Base-by-base conservation (phyloP, 2,329 filamentous ascomycete species). In the Zasmidium citrigriseum region DNA sequence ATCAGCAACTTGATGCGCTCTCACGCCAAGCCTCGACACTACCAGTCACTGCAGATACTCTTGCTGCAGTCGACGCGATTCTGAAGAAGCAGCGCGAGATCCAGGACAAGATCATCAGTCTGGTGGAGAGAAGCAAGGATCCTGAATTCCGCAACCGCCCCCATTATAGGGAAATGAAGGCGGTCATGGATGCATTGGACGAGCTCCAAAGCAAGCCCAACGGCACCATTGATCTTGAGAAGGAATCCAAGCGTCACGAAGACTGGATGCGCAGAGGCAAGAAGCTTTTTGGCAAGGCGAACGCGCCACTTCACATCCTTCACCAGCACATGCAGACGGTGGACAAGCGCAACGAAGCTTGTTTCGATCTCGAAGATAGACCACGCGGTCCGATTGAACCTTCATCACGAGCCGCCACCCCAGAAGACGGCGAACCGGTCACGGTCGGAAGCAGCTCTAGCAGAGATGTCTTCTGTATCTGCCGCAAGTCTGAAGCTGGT, bases 231-330 rank as follows among this genome's bases (percentile, higher is more conserved):
- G 95, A 99, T 68, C 83, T 99, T 3, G 95, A 99, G 71, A 93
- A 91, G 64, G 92, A 98, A 73, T 89, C 95, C 64, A 96, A 95
- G 72, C 87, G 91, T 7, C 95, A 98, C 66, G 95, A 99, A 72
- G 95, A 99, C 73, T 99, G 95, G 95, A 99, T 99, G 93, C 86
- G 95, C 27, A 91, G 91, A 69, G 95, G 95, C 52, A 99, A 99
- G 78, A 97, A 97, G 73, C 78, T 99, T 0, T 99, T 99, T 70
- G 95, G 95, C 53, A 99, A 99, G 75, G 95, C 95, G 1, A 99
- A 99, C 72, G 95, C 95, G 1, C 95, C 95, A 1, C 80, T 99
- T 12, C 95, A 99, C 73, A 99, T 99, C 64, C 82, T 99, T 24
- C 95, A 93, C 70, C 89, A 89, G 58, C 93, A 99, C 67, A 93